Conservation (phyloP, 352 stramenopile species). For the Globisporangium canariense region DNA sequence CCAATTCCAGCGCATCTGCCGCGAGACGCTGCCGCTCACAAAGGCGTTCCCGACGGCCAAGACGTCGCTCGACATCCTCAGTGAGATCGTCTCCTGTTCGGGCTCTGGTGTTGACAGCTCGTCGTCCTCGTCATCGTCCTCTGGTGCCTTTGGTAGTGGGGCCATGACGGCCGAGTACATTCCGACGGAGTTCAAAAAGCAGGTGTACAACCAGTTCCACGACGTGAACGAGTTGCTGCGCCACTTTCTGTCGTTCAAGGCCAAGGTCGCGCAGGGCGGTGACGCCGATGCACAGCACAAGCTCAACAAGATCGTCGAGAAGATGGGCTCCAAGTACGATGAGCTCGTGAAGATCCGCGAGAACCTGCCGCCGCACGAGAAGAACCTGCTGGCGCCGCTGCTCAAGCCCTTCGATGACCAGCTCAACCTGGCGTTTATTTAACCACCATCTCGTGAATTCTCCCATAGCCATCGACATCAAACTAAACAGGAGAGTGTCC, state of each 20-base stretch:
- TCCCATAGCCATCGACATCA: neutral
- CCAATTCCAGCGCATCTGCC: conserved; percentile 45
- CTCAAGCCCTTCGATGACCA: conserved; percentile 86
- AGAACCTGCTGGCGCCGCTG: conserved; percentile 75
- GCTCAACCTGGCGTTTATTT: conserved; percentile 87
- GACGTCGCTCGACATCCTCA: conserved; percentile 51
- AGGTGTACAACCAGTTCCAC: conserved; percentile 85
- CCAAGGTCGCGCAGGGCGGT: conserved; percentile 51
- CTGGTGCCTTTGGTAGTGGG: conserved; percentile 38
- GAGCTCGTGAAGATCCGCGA: conserved; percentile 81
- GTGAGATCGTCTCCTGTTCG: conserved; percentile 62
- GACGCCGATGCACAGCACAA: conserved; percentile 64
- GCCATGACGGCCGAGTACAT: conserved; percentile 70
- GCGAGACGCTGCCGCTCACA: conserved; percentile 41
- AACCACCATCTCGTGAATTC: conserved; percentile 13
- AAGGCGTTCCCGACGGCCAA: conserved; percentile 52
- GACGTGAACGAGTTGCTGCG: conserved; percentile 80
- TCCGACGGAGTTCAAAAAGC: conserved; percentile 84
- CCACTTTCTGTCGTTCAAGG: conserved; percentile 84
- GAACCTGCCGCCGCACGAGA: conserved; percentile 75
- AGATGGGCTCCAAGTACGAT: conserved; percentile 87
- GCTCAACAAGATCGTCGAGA: conserved; percentile 82
- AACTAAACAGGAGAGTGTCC: neutral
- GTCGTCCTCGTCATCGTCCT: conserved; percentile 23
- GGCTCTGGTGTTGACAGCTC: conserved; percentile 47